Conservation (phyloP, 1,139 yeast species). For the Yamadazyma membranifaciens region DNA sequence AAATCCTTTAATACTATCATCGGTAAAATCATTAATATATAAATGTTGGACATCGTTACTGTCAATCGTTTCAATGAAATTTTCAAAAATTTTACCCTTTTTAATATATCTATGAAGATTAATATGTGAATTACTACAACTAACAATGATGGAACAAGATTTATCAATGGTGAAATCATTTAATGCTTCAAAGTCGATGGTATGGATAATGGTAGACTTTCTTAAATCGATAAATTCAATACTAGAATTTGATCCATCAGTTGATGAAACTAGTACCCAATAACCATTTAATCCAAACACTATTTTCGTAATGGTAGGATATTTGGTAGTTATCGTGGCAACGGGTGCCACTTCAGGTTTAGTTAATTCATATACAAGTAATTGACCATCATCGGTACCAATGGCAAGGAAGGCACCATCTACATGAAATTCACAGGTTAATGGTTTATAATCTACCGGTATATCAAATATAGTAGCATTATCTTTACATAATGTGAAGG, state of each 20-base stretch:
- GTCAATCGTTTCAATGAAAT: slow-evolving; percentile 4
- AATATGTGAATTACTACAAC: slow-evolving; percentile 9
- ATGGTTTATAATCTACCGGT: slow-evolving; percentile 16
- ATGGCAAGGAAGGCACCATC: slow-evolving; percentile 64
- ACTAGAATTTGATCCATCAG: slow-evolving; percentile 12
- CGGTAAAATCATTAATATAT: background rate
- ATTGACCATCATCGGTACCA: slow-evolving; percentile 36
- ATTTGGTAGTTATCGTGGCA: slow-evolving; percentile 31
- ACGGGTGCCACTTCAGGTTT: slow-evolving; percentile 31
- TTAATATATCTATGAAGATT: slow-evolving; percentile 38
- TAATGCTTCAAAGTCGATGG: slow-evolving; percentile 20
- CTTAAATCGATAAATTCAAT: slow-evolving; percentile 60
- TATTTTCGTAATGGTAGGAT: slow-evolving; percentile 33
- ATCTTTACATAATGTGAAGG: slow-evolving; percentile 11
- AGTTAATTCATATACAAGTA: slow-evolving; percentile 44
- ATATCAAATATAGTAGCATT: slow-evolving; percentile 7
- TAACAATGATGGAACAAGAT: slow-evolving; percentile 31
- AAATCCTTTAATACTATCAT: background rate
- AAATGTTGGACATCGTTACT: background rate
- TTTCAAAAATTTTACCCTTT: slow-evolving; percentile 36
- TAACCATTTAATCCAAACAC: slow-evolving; percentile 69
- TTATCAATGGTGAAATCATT: slow-evolving; percentile 42
- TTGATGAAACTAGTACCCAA: slow-evolving; percentile 47
- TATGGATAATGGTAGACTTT: slow-evolving; percentile 35
- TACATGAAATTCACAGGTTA: slow-evolving; percentile 50